phyloP scores from a whole-genome alignment of 345 rosid species.

The Stellera chamaejasme region DNA sequence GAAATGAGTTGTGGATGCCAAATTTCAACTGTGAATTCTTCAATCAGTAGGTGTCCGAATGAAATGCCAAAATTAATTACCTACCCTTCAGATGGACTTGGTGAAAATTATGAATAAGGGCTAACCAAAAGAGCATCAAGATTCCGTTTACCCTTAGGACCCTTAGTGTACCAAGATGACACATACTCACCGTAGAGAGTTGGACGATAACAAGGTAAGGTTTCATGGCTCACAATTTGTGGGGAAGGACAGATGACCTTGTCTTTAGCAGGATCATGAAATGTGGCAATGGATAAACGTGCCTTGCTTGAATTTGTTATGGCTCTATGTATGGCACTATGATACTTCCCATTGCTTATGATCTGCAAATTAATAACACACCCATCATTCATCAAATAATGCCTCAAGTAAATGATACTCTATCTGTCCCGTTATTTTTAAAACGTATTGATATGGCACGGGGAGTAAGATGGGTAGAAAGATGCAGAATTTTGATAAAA shows the following conservation, averaged over 20 bases:
- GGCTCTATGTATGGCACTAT: constrained; percentile 64
- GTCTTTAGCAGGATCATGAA: constrained; percentile 81
- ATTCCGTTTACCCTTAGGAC: constrained; percentile 75
- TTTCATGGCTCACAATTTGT: constrained; percentile 30
- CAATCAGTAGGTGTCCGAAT: too few relatives aligned
- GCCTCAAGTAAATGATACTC: neutral
- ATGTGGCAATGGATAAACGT: constrained; percentile 70
- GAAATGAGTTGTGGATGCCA: too few relatives aligned
- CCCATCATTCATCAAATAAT: neutral
- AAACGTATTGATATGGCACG: neutral
- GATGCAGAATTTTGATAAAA: too few relatives aligned
- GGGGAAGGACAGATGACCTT: constrained; percentile 48
- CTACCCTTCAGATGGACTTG: too few relatives aligned
- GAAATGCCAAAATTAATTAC: too few relatives aligned
- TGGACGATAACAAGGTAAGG: constrained; percentile 35
- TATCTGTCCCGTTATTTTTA: neutral
- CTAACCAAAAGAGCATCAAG: constrained; percentile 45
- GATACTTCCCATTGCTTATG: constrained; percentile 69
- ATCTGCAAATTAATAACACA: constrained; percentile 30
- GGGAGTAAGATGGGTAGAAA: too few relatives aligned
- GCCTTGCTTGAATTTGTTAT: constrained; percentile 51
- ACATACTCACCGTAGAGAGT: constrained; percentile 58
- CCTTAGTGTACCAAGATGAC: constrained; percentile 76
- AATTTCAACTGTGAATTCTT: too few relatives aligned
- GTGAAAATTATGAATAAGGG: neutral